Evolutionary conservation across 495 filamentous ascomycete genomes (phyloP), one percentile per base, ranked within the genome.

Genomic region (Annulohypoxylon nitens): DNA sequence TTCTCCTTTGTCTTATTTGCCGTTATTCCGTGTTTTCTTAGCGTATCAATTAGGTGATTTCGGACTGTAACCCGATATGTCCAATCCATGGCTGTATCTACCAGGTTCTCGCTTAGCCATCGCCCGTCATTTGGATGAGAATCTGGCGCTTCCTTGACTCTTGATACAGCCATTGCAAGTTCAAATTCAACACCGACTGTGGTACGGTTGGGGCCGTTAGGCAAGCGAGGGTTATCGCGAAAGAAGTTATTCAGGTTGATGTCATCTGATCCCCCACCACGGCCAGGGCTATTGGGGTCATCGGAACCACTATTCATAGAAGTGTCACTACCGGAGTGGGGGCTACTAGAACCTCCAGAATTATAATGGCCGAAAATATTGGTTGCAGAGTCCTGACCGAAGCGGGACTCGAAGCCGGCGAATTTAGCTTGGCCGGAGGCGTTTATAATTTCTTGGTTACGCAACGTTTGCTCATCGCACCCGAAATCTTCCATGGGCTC

Each of bases 141-240:
- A 57, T 77, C 73, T 1, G 0, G 1, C n/a, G 4, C 20, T 23
- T 23, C 20, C 20, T 23, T 23, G 20, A 23, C 20, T 26, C 18
- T 30, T 11, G 45, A 23, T 34, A 64, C 66, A 16, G 73, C 75
- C 10, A 65, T 7, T 1, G 63, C 5, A 12, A 77, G 70, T 37
- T 75, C 69, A 34, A 77, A 59, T 50, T 75, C 73, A 9, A 77
- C 54, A 14, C 75, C 75, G 1, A 77, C 47, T 0, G 73, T 73
- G 4, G 69, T 75, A 36, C 61, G 67, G 14, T 67, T 62, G 2
- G n/a, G 26, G 3, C n/a, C 23, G 9, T 12, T 14, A 9, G 41
- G 37, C 1, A 18, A 0, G 8, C 25, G 41, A 5, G 70, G 69
- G 18, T 66, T 57, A 7, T 61, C 18, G 20, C 20, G 20, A 23